Conservation (phyloP, 805 yeast genomes). For the Suhomyces emberorum region DNA sequence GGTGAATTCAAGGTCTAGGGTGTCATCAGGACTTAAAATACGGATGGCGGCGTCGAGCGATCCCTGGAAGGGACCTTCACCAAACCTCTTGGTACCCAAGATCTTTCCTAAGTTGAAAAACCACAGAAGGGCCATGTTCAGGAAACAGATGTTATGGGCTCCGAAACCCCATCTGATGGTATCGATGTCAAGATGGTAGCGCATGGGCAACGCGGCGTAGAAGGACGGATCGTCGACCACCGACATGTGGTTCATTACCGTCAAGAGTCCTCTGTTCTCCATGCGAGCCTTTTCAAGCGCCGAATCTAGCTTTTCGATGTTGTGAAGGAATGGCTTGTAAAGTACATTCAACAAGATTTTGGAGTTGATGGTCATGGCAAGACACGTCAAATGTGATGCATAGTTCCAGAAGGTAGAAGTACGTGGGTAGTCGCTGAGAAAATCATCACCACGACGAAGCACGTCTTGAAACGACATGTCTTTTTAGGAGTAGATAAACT, state of each 20-base stretch:
- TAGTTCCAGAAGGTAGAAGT: conserved; percentile 57
- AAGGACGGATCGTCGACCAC: conserved; percentile 88
- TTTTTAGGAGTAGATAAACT: conserved; percentile 1
- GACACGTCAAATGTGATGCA: conserved; percentile 66
- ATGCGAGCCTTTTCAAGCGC: conserved; percentile 60
- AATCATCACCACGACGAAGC: conserved; percentile 68
- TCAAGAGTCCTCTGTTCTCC: conserved; percentile 74
- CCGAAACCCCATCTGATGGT: conserved; percentile 92
- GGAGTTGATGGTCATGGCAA: conserved; percentile 60
- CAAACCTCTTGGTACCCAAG: conserved; percentile 83
- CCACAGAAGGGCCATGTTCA: conserved; percentile 43
- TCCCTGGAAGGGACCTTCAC: conserved; percentile 90
- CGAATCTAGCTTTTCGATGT: conserved; percentile 59
- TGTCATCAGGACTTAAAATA: conserved; percentile 75
- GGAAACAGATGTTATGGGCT: conserved; percentile 87
- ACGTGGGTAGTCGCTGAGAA: conserved; percentile 62
- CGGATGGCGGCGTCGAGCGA: conserved; percentile 84
- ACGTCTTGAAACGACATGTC: conserved; percentile 70
- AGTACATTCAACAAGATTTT: conserved; percentile 57
- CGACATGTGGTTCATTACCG: conserved; percentile 92
- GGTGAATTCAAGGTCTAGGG: conserved; percentile 44
- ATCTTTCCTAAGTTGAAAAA: conserved; percentile 89
- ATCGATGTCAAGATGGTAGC: conserved; percentile 57
- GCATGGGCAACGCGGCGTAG: conserved; percentile 83
- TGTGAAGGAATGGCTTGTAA: conserved; percentile 61